These are phyloP conservation scores for Talaromyces sp. DNA, from an alignment of 2,329 filamentous ascomycete species.

Conservation along the genomic window DNA sequence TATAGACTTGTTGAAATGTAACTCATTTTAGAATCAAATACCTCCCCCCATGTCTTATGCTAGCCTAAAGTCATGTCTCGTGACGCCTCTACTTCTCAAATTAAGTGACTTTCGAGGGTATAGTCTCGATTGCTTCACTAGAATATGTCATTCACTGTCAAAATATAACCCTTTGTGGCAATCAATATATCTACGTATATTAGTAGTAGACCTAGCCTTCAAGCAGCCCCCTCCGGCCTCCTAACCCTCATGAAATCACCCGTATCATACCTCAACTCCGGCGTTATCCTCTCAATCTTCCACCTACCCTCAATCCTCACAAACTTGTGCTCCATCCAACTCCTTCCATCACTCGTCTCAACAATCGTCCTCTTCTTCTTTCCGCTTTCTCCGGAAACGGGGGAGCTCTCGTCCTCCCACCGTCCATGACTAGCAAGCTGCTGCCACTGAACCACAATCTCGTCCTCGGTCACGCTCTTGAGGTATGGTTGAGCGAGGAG, in stretches of 20 bases:
- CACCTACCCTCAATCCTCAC: neutral
- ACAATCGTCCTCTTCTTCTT: neutral
- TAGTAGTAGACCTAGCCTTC: neutral
- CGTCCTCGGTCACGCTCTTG: neutral
- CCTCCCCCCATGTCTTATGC: no score
- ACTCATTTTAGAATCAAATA: no score
- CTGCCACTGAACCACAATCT: neutral
- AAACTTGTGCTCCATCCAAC: neutral
- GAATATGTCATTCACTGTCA: no score
- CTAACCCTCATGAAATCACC: neutral
- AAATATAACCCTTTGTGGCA: no score
- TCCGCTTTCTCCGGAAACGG: neutral
- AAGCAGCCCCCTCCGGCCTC: neutral
- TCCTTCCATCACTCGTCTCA: neutral
- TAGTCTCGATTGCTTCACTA: no score
- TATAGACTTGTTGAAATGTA: no score
- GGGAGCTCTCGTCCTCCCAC: neutral
- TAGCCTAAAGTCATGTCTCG: no score
- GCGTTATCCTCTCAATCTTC: neutral
- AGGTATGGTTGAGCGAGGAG: neutral
- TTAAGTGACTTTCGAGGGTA: no score
- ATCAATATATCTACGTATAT: neutral
- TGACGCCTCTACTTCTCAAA: no score
- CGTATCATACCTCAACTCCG: neutral
- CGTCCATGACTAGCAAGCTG: neutral